Base-by-base conservation (phyloP, 768 basidiomycete genomes). In the Aureoboletus auriporus region DNA sequence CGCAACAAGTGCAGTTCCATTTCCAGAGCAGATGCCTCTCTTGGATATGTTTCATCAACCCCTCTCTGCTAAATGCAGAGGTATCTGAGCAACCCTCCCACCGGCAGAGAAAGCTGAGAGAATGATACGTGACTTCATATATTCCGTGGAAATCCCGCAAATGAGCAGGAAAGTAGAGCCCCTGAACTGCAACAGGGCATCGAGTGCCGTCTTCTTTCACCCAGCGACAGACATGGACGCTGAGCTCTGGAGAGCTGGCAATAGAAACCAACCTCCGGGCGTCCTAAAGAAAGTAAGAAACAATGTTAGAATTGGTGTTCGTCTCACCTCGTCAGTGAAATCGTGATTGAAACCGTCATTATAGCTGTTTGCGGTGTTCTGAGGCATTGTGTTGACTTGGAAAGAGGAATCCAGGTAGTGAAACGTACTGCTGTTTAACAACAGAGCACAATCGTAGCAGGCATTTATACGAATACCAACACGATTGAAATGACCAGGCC, bases 281-380 rank as follows among this genome's bases (percentile, higher is more conserved):
- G 7, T 65, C 63, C 64, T 64, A 28, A 20, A 39, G 20, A 55
- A 42, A 42, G 41, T 56, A 13, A 56, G 52, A 49, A 41, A 39
- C 12, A 29, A 40, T 3, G 44, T 50, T 6, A 28, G 14, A 9
- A 5, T 13, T 26, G 13, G 8, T n/a, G 39, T 34, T 40, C 27
- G 26, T 17, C 45, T 42, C 44, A 64, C 63, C 55, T 66, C 61
- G 39, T 65, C 63, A 0, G 64, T 66, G 42, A 65, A 65, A 39
- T 64, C 46, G 14, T 61, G 64, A 34, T 66, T 66, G 47, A 42
- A 65, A 26, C 61, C 64, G 38, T 55, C 64, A 16, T 52, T 36
- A 30, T 49, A 41, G 50, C 5, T 9, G 29, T 42, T 51, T n/a
- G 52, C 16, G n/a, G 17, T 9, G 42, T 51, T 54, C 45, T 49